phyloP scores from a whole-genome alignment of 257 asterid genomes.

The Striga asiatica region DNA sequence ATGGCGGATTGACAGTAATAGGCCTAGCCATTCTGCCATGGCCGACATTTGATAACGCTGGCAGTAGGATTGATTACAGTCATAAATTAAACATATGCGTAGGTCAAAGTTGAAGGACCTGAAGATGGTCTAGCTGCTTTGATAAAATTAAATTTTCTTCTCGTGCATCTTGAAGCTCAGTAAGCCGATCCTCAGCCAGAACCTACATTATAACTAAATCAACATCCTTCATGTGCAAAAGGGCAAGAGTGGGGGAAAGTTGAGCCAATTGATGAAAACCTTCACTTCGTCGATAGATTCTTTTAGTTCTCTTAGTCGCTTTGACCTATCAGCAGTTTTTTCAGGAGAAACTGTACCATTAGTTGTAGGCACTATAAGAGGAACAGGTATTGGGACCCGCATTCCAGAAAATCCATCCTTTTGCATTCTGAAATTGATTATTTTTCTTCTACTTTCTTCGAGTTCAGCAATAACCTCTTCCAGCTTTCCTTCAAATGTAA shows the following conservation, averaged over 20 bases:
- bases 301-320: conserved; percentile 57
- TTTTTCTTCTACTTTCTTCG: conserved; percentile 90
- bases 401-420: conserved; percentile 57
- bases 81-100: conserved; percentile 1
- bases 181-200: conserved; percentile 72
- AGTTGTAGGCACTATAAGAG: conserved; percentile 36
- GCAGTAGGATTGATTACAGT: not conserved
- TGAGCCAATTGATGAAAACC: conserved; percentile 34
- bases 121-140: conserved; percentile 88
- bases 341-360: conserved; percentile 81
- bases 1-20: too few relatives aligned
- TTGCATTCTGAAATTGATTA: conserved; percentile 75
- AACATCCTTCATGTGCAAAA: conserved; percentile 10
- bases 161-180: conserved; percentile 81
- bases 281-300: conserved; percentile 71
- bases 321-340: conserved; percentile 58
- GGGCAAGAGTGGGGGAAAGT: conserved; percentile 8
- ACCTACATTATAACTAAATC: conserved; percentile 39
- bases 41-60: too few relatives aligned
- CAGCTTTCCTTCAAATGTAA: conserved; percentile 55
- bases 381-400: conserved; percentile 54
- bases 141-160: conserved; percentile 65
- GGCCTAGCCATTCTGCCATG: too few relatives aligned
- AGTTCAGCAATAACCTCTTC: conserved; percentile 87
- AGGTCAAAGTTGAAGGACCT: conserved; percentile 36